Base-by-base conservation (phyloP, 1,284 basidiomycete genomes). In the Inonotus obliquus region DNA sequence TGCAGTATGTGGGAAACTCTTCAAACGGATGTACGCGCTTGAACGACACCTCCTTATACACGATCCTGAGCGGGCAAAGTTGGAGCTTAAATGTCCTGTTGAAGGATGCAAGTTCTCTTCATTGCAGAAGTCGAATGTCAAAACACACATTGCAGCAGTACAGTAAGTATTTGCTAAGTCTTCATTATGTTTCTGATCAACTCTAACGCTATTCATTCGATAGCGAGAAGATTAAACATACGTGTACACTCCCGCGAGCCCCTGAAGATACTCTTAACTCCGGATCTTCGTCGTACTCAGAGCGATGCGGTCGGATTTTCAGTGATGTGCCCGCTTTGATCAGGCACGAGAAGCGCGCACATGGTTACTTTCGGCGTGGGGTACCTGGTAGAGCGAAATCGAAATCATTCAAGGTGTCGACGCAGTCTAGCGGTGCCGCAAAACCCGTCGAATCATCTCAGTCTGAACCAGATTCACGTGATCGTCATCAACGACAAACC, bases 41-140 rank as follows among this genome's bases (percentile, higher is more conserved):
- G 57, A 41, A 5, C 38, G 61, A 39, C 61, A 63, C 38, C 23
- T 25, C 11, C 25, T 54, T 14, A 19, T 55, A 1, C 61, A 63
- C 39, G 27, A 39, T 17, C 55, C 47, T 7, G 27, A 54, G 7
- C 38, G 61, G 13, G 3, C 41, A 53, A n/a, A 49, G n/a, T 32
- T 49, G 11, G 57, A 45, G n/a, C 51, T 45, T 23, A 25, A 23
- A 10, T 63, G 61, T 23, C 27, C 57, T 7, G 54, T 32, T 35
- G 19, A 38, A 0, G 48, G 44, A n/a, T 63, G 61, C 44, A 52
- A 35, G 14, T 60, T 53, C 51, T 38, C 29, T 21, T 52, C 61
- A 2, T 49, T 63, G 17, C 61, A 63, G 25, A 63, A 59, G 57
- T 59, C 61, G 27, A 63, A 63, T 49, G 49, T 63, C 6, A 59